phyloP scores from a whole-genome alignment of 2,329 filamentous ascomycete species.

The Microsporum audouinii region DNA sequence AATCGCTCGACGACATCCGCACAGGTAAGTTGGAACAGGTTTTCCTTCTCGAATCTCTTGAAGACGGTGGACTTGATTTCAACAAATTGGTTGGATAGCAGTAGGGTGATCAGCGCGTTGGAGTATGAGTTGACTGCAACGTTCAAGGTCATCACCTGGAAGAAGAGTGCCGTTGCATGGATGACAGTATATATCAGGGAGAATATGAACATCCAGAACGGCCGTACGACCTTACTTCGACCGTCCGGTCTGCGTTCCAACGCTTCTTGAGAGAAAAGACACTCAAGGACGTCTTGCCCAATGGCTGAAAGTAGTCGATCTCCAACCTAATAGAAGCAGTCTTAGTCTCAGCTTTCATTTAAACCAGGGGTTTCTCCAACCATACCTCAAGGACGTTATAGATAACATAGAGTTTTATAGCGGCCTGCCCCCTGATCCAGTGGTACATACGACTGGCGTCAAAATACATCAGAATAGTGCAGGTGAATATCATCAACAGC shows the following conservation, averaged over 20 bases:
- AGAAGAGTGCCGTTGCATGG: constrained; percentile 82
- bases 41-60: constrained; percentile 98
- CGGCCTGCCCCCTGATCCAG: constrained; percentile 87
- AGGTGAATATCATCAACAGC: constrained; percentile 74
- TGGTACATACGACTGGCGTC: constrained; percentile 98
- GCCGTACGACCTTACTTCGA: constrained; percentile 78
- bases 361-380: neutral
- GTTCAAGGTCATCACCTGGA: constrained; percentile 94
- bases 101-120: constrained; percentile 79
- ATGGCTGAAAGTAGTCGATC: constrained; percentile 83
- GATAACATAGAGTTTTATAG: constrained; percentile 97
- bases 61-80: constrained; percentile 98
- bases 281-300: constrained; percentile 92
- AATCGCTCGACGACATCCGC: constrained; percentile 95
- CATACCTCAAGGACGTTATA: constrained; percentile 84
- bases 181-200: constrained; percentile 77
- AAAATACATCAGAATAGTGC: constrained; percentile 72
- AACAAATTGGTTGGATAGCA: constrained; percentile 96
- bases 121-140: constrained; percentile 98
- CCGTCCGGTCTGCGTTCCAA: constrained; percentile 78
- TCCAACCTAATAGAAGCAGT: constrained; percentile 44
- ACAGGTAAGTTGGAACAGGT: constrained; percentile 89
- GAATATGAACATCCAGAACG: constrained; percentile 81
- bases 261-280: constrained; percentile 84
- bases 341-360: neutral